Base-by-base conservation (phyloP, 306 rosid genomes). In the Cucurbita maxima region DNA sequence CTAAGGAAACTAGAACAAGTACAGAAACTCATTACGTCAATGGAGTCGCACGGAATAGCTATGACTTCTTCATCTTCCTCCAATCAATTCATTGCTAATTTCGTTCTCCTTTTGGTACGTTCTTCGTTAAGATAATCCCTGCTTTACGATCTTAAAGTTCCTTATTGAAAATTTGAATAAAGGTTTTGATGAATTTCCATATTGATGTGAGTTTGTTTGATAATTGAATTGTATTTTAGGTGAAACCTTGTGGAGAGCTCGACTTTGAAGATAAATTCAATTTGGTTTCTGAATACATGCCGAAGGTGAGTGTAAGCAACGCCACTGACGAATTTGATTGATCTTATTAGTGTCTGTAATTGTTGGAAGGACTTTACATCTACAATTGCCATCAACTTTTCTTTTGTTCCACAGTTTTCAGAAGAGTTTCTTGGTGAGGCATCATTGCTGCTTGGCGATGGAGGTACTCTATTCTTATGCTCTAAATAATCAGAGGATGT, bases 221-320 rank as follows among this genome's bases (percentile, higher is more conserved):
- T 5, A 44, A 67, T 44, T 68, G 14, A 68, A 68, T 22, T 18
- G 54, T 45, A 13, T 68, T 18, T 44, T 10, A 87, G 96, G 72
- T 79, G 20, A 81, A 90, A 86, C 98, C 94, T 6, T 83, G 88
- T 77, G 92, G 92, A 63, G 85, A 80, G 34, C 88, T 92, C 53
- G 85, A 58, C 76, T 74, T 82, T 70, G 76, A 71, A 59, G 67
- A 77, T 43, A 92, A 90, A 76, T 81, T 88, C 75, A 50, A 64
- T 58, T 77, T 92, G 85, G 76, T 87, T 72, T 88, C 89, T 30
- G 81, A 83, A 6, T 68, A 78, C 72, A 30, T 86, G 72, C 88
- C 96, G 5, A 84, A 43, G 74, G 96, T 87, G 50, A 79, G 83
- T 75, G 58, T 13, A 50, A 41, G 30, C 52, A 10, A 11, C 25